Evolutionary conservation across 805 yeast species (phyloP).

Genomic region (Metschnikowia koreensis): DNA sequence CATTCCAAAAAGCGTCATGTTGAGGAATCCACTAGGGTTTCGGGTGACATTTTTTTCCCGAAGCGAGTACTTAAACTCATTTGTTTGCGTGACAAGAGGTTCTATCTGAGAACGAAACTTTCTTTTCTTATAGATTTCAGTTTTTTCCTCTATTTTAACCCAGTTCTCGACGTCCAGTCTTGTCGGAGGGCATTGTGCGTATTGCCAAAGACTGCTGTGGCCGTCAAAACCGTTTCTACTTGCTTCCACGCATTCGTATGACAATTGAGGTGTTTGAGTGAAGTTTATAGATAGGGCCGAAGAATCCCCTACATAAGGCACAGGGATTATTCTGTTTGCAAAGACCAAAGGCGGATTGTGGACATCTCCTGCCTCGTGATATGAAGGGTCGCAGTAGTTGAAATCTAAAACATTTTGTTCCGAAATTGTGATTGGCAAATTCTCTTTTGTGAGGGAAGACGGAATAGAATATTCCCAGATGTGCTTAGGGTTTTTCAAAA

Average conservation of each 20-base stretch:
- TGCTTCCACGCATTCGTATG: conserved; percentile 1
- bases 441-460: conserved; percentile 14
- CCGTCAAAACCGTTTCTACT: neutral
- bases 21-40: conserved; percentile 40
- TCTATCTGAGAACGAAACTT: conserved; percentile 51
- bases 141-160: conserved; percentile 21
- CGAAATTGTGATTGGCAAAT: conserved; percentile 34
- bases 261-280: neutral
- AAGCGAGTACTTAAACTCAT: conserved; percentile 40
- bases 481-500: conserved; percentile 9
- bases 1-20: conserved; percentile 56
- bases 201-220: conserved; percentile 41
- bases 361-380: conserved; percentile 50
- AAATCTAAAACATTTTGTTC: conserved; percentile 47
- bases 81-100: conserved; percentile 41
- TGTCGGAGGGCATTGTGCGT: conserved; percentile 48
- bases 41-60: conserved; percentile 29
- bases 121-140: conserved; percentile 12
- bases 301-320: conserved; percentile 26
- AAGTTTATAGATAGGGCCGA: neutral
- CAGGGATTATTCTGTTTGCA: conserved; percentile 62
- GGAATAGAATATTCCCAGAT: conserved; percentile 26
- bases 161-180: conserved; percentile 36
- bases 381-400: conserved; percentile 63
- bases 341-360: conserved; percentile 56